Evolutionary conservation across 2,329 filamentous ascomycete species (phyloP).

Genomic region (Xylariaceae sp.): DNA sequence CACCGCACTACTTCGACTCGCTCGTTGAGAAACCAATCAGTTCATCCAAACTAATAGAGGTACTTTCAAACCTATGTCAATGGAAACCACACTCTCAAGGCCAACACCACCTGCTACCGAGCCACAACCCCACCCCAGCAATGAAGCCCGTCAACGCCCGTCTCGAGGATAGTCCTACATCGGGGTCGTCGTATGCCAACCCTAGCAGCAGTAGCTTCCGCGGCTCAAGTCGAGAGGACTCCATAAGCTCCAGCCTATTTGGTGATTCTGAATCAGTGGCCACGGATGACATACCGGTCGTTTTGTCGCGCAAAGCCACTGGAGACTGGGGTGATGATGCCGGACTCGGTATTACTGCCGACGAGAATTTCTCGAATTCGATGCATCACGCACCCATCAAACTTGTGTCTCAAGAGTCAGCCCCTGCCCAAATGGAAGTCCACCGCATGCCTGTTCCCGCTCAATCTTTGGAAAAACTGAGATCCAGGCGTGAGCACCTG

Average conservation of each 20-base stretch:
- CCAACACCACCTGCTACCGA: slow-evolving; percentile 42
- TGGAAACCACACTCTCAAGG: slow-evolving; percentile 76
- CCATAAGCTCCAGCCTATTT: slow-evolving; percentile 82
- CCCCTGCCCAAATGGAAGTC: slow-evolving; percentile 60
- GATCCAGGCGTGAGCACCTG: slow-evolving; percentile 69
- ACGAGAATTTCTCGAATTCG: slow-evolving; percentile 42
- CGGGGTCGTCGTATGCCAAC: slow-evolving; percentile 71
- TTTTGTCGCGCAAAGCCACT: slow-evolving; percentile 68
- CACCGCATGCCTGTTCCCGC: slow-evolving; percentile 48
- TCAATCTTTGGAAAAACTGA: slow-evolving; percentile 70
- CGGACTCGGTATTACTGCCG: slow-evolving; percentile 75
- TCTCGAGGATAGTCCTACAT: slow-evolving; percentile 80
- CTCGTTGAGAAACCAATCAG: slow-evolving; percentile 97
- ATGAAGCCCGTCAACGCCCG: slow-evolving; percentile 63
- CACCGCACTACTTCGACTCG: slow-evolving; percentile 92
- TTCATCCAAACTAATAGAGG: slow-evolving; percentile 83
- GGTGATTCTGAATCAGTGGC: slow-evolving; percentile 79
- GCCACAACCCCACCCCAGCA: slow-evolving; percentile 58
- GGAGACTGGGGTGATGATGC: slow-evolving; percentile 73
- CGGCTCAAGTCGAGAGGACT: slow-evolving; percentile 81
- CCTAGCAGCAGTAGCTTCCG: slow-evolving; percentile 70
- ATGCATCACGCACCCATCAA: slow-evolving; percentile 45
- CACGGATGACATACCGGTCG: slow-evolving; percentile 74
- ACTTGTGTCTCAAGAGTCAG: slow-evolving; percentile 61
- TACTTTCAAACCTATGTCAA: slow-evolving; percentile 81